Base-by-base conservation (phyloP, 2,329 filamentous ascomycete genomes). In the Xylogone sp. region DNA sequence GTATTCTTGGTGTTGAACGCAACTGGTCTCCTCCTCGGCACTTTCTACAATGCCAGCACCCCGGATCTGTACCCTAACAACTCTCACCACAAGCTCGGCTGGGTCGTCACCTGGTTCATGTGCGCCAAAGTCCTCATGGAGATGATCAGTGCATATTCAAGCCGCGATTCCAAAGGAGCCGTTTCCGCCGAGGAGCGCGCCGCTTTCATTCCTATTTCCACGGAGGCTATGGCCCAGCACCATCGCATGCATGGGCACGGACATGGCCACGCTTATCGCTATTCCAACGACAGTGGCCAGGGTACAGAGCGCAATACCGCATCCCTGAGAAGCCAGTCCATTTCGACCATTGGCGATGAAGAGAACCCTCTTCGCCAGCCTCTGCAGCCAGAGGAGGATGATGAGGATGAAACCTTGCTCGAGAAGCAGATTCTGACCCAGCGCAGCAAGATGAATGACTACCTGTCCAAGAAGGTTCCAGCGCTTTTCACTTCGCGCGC, bases 1-100 rank as follows among this genome's bases (percentile, higher is more conserved):
- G 55, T 75, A 8, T 92, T 93, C 66, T 68, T 88, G 43, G 70
- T 76, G 1, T 66, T 77, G 31, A 90, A 91, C 64, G 77, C 75
- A 2, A 59, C 86, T 1, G 88, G 86, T 18, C 59, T 92, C 21
- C 63, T 89, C 13, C 66, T 88, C 21, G 83, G 81, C 7, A 77
- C 81, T 46, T 72, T 90, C 29, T 96, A 96, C 74, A 90, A 94
- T 66, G 77, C 80, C 52, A 83, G 81, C 56, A 96, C 90, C 0
- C 90, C 91, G 1, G 89, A 96, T 64, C 73, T 97, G 20, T 96
- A 96, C 66, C 83, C 83, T 42, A 84, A 87, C 66, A 95, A 95
- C 64, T 81, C 86, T 16, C 91, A 96, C 67, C 84, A 90, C 72
- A 90, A 87, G 67, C 78, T 91, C 45, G 91, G 91, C 50, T 97